Evolutionary conservation across 129 eudicot genomes (phyloP).

Genomic region (Artemisia tridentata): DNA sequence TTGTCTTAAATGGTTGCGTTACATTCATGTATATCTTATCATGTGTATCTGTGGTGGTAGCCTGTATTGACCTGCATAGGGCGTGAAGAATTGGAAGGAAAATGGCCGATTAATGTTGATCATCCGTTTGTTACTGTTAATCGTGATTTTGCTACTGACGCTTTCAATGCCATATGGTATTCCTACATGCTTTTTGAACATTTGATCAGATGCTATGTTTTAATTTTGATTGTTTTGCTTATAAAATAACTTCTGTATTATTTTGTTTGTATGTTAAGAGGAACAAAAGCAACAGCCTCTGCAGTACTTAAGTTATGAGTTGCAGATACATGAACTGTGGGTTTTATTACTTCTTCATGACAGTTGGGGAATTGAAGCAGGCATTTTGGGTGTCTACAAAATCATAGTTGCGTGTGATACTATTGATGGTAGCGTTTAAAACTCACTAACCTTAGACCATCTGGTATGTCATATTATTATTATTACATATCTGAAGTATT

Average conservation of each 20-base stretch:
- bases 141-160: too few relatives aligned
- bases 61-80: too few relatives aligned
- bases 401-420: neutral
- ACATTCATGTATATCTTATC: too few relatives aligned
- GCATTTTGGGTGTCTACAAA: neutral
- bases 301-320: neutral
- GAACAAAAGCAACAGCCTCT: neutral
- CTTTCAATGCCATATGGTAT: too few relatives aligned
- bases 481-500: neutral
- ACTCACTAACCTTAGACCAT: neutral
- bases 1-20: too few relatives aligned
- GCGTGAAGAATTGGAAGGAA: too few relatives aligned
- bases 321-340: neutral
- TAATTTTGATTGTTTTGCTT: neutral
- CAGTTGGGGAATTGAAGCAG: neutral
- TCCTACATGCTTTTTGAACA: neutral
- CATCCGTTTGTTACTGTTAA: too few relatives aligned
- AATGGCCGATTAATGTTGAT: too few relatives aligned
- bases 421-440: neutral
- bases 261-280: neutral
- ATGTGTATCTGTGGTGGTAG: too few relatives aligned
- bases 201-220: neutral
- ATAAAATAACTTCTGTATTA: neutral
- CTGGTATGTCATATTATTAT: neutral
- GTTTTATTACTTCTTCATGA: neutral